Evolutionary conservation across 768 basidiomycete species (phyloP).

Genomic region (Psilocybe subaeruginosa): DNA sequence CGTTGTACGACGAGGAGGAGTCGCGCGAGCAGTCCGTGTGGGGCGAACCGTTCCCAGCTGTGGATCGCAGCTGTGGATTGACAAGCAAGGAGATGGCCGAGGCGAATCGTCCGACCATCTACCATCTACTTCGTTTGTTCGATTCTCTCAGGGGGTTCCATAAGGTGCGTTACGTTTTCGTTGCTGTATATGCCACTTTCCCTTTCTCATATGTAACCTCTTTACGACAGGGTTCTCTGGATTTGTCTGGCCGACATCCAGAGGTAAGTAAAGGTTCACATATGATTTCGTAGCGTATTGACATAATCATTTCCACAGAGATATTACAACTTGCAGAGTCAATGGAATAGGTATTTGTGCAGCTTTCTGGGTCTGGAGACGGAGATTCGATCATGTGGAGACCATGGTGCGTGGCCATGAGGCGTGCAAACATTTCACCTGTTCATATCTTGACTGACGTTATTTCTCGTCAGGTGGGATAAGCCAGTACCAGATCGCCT

Average conservation of each 20-base stretch:
- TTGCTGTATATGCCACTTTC: not conserved
- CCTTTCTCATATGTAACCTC: not conserved
- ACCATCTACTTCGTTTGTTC: constrained; percentile 22
- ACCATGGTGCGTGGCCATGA: constrained; percentile 1
- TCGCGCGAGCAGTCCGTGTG: constrained; percentile 13
- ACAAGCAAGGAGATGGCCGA: not conserved
- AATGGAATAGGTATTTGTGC: constrained; percentile 25
- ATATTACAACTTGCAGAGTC: constrained; percentile 24
- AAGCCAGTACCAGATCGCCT: constrained; percentile 10
- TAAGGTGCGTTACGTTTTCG: constrained; percentile 16
- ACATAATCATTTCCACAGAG: constrained; percentile 11
- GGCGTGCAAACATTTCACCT: not conserved
- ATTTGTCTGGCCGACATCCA: constrained; percentile 27
- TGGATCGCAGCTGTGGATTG: not conserved
- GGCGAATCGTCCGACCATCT: constrained; percentile 18
- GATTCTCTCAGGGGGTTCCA: constrained; percentile 26
- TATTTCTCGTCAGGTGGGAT: not conserved
- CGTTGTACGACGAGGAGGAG: constrained; percentile 28
- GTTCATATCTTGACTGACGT: not conserved
- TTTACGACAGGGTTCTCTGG: constrained; percentile 21
- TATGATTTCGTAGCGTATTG: not conserved
- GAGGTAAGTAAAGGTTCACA: constrained; percentile 12
- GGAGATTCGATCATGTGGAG: constrained; percentile 4
- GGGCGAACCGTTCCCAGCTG: constrained; percentile 2
- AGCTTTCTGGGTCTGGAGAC: constrained; percentile 20